Evolutionary conservation across 2,329 filamentous ascomycete genomes (phyloP).

Genomic region (Neurospora crassa): DNA sequence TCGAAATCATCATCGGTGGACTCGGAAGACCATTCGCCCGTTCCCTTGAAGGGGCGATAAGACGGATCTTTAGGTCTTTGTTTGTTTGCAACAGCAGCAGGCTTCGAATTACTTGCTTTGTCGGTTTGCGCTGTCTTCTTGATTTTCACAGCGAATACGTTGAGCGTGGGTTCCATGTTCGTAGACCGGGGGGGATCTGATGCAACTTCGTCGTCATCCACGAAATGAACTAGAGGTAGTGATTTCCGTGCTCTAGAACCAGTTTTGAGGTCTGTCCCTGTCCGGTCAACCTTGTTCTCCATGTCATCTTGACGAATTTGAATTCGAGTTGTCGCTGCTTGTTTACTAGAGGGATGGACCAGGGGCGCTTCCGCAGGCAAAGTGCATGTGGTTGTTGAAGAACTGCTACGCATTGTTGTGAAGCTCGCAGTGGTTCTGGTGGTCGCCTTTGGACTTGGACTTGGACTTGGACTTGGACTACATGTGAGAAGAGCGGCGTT

Average conservation of each 20-base stretch:
- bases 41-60: neutral
- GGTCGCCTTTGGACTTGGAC: neutral
- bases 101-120: neutral
- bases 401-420: too few species aligned
- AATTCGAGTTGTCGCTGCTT: rapidly evolving
- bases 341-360: neutral
- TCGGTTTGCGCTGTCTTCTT: neutral
- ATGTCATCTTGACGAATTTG: neutral
- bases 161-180: neutral
- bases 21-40: neutral
- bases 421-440: neutral
- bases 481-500: neutral
- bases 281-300: neutral
- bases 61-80: neutral
- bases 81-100: neutral
- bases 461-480: neutral
- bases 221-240: neutral
- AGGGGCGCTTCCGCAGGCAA: neutral
- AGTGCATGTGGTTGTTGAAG: too few species aligned
- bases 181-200: neutral
- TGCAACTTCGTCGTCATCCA: neutral
- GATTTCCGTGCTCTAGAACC: neutral
- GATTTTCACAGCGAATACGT: neutral
- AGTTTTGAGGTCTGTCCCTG: neutral
- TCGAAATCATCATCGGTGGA: neutral